phyloP scores from a whole-genome alignment of 305 asterid species.

The Fraxinus velutina region DNA sequence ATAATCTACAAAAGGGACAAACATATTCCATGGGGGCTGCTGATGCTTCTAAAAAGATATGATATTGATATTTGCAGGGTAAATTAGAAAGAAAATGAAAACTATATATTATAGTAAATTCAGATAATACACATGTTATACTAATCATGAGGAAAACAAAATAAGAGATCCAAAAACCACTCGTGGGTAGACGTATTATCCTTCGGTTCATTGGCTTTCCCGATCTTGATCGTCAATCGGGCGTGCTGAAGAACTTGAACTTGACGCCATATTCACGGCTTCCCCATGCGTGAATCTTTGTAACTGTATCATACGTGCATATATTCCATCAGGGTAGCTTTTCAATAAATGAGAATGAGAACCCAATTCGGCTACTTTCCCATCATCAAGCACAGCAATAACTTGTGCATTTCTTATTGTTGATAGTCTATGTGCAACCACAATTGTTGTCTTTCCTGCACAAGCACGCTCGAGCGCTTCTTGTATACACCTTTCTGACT shows the following conservation, averaged over 20 bases:
- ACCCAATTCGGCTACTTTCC: constrained; percentile 91
- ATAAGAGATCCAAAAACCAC: constrained; percentile 37
- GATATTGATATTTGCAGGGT: not conserved
- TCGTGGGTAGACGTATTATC: constrained; percentile 12
- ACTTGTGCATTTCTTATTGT: constrained; percentile 80
- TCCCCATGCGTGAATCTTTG: constrained; percentile 78
- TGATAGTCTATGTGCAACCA: constrained; percentile 85
- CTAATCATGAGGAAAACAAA: constrained; percentile 46
- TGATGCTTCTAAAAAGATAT: not conserved
- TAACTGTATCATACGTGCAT: constrained; percentile 83
- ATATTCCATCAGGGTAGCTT: constrained; percentile 70
- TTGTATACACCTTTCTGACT: constrained; percentile 82
- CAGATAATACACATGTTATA: constrained; percentile 48
- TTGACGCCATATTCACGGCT: constrained; percentile 44
- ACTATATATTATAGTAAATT: constrained; percentile 27
- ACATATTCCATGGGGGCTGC: not conserved
- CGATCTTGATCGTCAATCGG: constrained; percentile 38
- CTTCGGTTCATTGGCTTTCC: constrained; percentile 27
- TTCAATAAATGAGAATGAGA: constrained; percentile 85
- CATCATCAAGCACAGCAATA: constrained; percentile 89
- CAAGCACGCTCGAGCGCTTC: constrained; percentile 86
- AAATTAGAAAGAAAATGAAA: not conserved
- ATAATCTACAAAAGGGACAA: not conserved
- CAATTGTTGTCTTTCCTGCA: constrained; percentile 73
- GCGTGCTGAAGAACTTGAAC: constrained; percentile 37